Evolutionary conservation across 257 asterid genomes (phyloP), one percentile per base, ranked within the genome.

Genomic region (Hygrophila difformis): DNA sequence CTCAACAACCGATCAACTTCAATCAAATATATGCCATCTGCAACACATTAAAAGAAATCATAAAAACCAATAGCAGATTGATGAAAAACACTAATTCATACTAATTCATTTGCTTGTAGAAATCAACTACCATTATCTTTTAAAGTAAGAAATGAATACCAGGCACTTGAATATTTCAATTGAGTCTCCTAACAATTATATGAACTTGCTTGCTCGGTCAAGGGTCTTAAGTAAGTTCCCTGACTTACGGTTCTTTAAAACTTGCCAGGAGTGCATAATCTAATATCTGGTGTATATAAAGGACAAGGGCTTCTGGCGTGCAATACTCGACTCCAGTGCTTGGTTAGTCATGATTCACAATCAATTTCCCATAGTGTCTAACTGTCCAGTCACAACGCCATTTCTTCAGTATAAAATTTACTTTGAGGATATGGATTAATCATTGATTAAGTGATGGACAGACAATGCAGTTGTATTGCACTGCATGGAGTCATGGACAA

Each of bases 1-100:
- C 96, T 65, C 68, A 91, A 62, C 62, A 91, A 58, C 44, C 99
- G 82, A 66, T 91, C 94, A 3, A 78, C 99, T 78, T 91, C 99
- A 56, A 73, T 55, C 63, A 91, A 68, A 60, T 44, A 87, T 54
- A 66, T 58, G 52, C 93, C 88, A 69, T 86, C 99, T 91, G 94
- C 12, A 33, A 33, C 12, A 33, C 12, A 33, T 33, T 2, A 4
- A 5, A 5, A 33, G 10, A 12, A 33, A 33, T 5, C 37, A 33
- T 33, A 5, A 33, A 10, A 9, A 33, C 6, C 37, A 1, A 33
- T 9, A 33, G 3, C 10, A 33, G 37, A 24, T 24, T n/a, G n/a
- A n/a, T n/a, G n/a, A n/a, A n/a, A n/a, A n/a, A n/a, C n/a, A n/a
- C n/a, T n/a, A n/a, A n/a, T n/a, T n/a, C n/a, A n/a, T n/a, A n/a